Percentiles rank a stretch among this genome's conserved stretches.
These are phyloP conservation scores for Chalaropsis ovoidea DNA, from an alignment of 2,329 filamentous ascomycete genomes.

Conservation along the genomic window DNA sequence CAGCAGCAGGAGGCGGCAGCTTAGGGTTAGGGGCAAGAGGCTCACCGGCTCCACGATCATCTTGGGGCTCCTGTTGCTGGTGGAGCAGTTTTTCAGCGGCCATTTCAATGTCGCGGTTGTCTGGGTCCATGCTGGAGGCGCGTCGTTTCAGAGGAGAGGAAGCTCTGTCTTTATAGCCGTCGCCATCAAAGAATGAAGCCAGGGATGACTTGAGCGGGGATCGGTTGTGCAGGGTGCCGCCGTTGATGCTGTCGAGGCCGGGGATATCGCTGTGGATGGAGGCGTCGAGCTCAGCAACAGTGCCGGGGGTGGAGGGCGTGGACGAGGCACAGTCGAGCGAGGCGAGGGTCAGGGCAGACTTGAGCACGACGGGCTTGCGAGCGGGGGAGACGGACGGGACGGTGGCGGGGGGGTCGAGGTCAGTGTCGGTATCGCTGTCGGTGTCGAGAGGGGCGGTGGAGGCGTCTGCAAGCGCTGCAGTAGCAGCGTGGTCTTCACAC, in stretches of 20 bases:
- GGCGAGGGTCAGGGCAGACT: conserved; percentile 30
- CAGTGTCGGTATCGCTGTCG: not conserved
- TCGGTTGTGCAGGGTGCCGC: conserved; percentile 29
- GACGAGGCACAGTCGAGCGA: conserved; percentile 45
- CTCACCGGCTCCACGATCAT: not conserved
- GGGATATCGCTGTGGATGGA: conserved; percentile 44
- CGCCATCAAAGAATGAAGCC: conserved; percentile 51
- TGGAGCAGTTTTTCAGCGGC: conserved; percentile 24
- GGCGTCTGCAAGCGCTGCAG: conserved; percentile 18
- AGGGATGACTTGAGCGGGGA: conserved; percentile 45
- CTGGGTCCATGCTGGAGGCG: conserved; percentile 52
- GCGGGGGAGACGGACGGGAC: conserved; percentile 29
- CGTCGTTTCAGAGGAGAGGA: conserved; percentile 56
- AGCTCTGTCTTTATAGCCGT: conserved; percentile 46
- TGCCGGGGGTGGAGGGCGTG: conserved; percentile 48
- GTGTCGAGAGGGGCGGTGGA: not conserved
- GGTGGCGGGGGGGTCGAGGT: conserved; percentile 33
- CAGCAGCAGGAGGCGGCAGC: not conserved
- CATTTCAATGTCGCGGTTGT: conserved; percentile 31
- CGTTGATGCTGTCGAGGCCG: conserved; percentile 7
- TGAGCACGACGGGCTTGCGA: conserved; percentile 39
- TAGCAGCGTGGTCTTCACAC: conserved; percentile 31
- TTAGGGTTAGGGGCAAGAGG: not conserved
- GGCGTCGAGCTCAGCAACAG: conserved; percentile 46
- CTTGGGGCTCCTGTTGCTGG: conserved; percentile 19